phyloP scores from a whole-genome alignment of 768 basidiomycete species.

The Russula ochroleuca region DNA sequence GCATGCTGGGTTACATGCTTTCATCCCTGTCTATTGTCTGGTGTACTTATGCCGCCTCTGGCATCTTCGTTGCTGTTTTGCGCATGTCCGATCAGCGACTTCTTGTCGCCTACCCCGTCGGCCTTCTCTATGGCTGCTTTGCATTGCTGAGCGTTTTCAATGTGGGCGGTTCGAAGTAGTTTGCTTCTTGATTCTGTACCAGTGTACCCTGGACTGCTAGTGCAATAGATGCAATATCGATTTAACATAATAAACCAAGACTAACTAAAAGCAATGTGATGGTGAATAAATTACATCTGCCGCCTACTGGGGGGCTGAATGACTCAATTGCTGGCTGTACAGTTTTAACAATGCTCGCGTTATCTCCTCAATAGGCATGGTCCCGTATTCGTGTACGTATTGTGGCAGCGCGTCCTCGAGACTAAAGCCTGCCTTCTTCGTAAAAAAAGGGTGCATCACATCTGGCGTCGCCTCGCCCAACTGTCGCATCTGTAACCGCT shows the following conservation, averaged over 20 bases:
- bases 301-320: constrained; percentile 24
- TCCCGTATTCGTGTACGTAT: constrained; percentile 83
- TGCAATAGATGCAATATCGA: constrained; percentile 23
- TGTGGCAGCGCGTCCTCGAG: constrained; percentile 81
- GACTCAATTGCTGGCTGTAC: constrained; percentile 68
- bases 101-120: constrained; percentile 95
- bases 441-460: constrained; percentile 83
- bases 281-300: constrained; percentile 11
- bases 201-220: constrained; percentile 1
- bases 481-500: constrained; percentile 79
- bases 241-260: constrained; percentile 30
- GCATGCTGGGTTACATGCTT: constrained; percentile 78
- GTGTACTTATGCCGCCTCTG: constrained; percentile 96
- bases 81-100: constrained; percentile 94
- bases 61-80: constrained; percentile 92
- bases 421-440: constrained; percentile 80
- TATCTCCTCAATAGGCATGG: constrained; percentile 76
- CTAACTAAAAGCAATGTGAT: constrained; percentile 16
- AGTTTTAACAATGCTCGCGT: constrained; percentile 73
- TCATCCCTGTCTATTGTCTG: constrained; percentile 82
- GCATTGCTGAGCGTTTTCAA: constrained; percentile 90
- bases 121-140: constrained; percentile 90
- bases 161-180: constrained; percentile 36
- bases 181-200: constrained; percentile 4
- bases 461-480: constrained; percentile 86